Evolutionary conservation across 1,139 yeast genomes (phyloP), one percentile per base, ranked within the genome.

Genomic region (Fermentozyma sake): DNA sequence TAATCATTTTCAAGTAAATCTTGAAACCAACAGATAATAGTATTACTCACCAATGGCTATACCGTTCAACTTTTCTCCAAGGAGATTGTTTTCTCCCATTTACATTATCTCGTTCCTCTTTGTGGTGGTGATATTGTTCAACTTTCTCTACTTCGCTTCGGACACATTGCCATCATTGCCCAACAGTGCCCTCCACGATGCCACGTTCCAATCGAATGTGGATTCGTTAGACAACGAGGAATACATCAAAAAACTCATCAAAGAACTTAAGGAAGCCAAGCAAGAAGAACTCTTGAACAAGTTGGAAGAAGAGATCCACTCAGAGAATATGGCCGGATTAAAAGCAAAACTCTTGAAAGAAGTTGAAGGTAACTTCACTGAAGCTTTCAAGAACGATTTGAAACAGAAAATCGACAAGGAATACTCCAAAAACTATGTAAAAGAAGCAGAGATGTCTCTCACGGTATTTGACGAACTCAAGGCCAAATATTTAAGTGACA

Each of bases 391-490:
- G 33, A 16, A 37, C 2, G 40, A 42, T 20, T 32, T 54, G 23
- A 37, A 38, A 22, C 24, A 31, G 4, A 35, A 47, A 21, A 35
- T 56, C 12, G 23, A 32, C 15, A 28, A 33, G 7, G 41, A 47
- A 24, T 44, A 42, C 35, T 52, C 63, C 14, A 19, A 36, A 21
- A 43, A 48, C 10, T 37, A 44, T 22, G 50, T 35, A 22, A 37
- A 38, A 16, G 41, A 46, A 24, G 41, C 43, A 26, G 32, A 37
- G 15, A 31, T 52, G 7, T 40, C 52, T 7, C 48, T 35, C 31
- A 34, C 38, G 6, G 28, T 55, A 11, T 45, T 51, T 32, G 46
- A 47, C 16, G 45, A 46, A 17, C 36, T 56, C 34, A 44, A 45
- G 27, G 35, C 37, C 5, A 39, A 48, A 6, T 60, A 44, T 36